Conservation (phyloP, 768 basidiomycete species). For the Amanita exitialis region DNA sequence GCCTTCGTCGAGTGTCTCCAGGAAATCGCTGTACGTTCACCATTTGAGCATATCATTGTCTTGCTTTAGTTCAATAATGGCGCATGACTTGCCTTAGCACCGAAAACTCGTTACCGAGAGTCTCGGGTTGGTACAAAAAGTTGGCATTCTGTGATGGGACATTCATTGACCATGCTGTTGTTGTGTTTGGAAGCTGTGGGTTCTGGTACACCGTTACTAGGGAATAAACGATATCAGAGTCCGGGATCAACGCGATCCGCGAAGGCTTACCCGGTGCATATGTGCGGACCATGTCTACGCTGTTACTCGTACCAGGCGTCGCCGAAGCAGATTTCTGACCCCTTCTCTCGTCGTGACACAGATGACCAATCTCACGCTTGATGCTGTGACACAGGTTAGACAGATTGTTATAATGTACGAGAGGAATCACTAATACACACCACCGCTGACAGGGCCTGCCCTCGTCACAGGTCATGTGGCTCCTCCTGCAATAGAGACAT, state of each 20-base stretch:
- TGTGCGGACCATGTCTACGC: constrained; percentile 24
- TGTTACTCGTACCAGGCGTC: constrained; percentile 12
- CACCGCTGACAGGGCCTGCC: constrained; percentile 88
- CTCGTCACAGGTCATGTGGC: constrained; percentile 90
- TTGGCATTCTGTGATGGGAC: constrained; percentile 24
- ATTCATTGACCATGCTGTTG: constrained; percentile 46
- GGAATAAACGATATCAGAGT: not conserved
- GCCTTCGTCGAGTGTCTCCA: constrained; percentile 80
- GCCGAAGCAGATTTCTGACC: constrained; percentile 31
- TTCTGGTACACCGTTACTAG: constrained; percentile 28
- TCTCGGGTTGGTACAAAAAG: constrained; percentile 66
- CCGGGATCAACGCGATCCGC: not conserved
- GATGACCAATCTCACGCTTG: constrained; percentile 92
- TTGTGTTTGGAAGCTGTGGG: constrained; percentile 20
- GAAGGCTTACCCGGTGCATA: constrained; percentile 36
- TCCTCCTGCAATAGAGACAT: constrained; percentile 85
- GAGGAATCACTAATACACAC: constrained; percentile 36
- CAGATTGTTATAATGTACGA: constrained; percentile 7
- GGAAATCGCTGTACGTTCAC: constrained; percentile 53
- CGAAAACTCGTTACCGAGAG: constrained; percentile 73
- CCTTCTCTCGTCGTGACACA: constrained; percentile 83
- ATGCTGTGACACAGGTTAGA: constrained; percentile 40
- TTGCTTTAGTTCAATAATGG: constrained; percentile 5
- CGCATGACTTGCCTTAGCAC: constrained; percentile 53
- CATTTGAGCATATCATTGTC: not conserved